Conservation (phyloP, 305 asterid species). For the Stenogyne calaminthoides region DNA sequence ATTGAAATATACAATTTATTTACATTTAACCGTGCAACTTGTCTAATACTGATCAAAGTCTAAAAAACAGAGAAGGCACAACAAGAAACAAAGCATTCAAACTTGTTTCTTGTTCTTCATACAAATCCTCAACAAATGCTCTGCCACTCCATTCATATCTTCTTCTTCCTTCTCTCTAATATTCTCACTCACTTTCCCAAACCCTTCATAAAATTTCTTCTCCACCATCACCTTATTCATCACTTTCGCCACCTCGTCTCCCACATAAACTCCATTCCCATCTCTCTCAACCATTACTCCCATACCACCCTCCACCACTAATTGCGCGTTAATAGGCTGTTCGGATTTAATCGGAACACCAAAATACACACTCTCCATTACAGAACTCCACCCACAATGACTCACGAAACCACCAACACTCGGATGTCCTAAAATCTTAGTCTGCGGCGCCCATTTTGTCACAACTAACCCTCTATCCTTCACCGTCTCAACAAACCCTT, state of each 20-base stretch:
- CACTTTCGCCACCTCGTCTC: constrained; percentile 38
- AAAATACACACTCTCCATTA: constrained; percentile 7
- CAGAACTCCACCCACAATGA: constrained; percentile 28
- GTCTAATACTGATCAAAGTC: too few relatives aligned
- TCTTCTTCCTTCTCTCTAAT: constrained; percentile 40
- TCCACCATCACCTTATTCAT: constrained; percentile 39
- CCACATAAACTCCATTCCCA: constrained; percentile 32
- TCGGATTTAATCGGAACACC: constrained; percentile 30
- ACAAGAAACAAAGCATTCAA: too few relatives aligned
- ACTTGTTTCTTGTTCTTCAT: constrained; percentile 22
- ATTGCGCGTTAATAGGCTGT: constrained; percentile 43
- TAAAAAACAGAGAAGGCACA: too few relatives aligned
- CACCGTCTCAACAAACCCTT: constrained; percentile 35
- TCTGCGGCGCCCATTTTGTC: constrained; percentile 22
- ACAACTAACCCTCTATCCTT: constrained; percentile 6
- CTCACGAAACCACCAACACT: constrained; percentile 22
- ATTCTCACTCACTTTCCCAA: constrained; percentile 12
- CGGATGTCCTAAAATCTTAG: constrained; percentile 9
- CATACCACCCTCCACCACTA: constrained; percentile 42
- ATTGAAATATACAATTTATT: too few relatives aligned
- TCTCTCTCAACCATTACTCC: constrained; percentile 45
- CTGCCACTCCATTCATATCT: constrained; percentile 31
- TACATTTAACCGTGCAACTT: too few relatives aligned
- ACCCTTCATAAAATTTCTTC: constrained; percentile 13
- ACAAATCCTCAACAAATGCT: constrained; percentile 32